Base-by-base conservation (phyloP, 805 yeast genomes). In the Metschnikowia arizonensis region DNA sequence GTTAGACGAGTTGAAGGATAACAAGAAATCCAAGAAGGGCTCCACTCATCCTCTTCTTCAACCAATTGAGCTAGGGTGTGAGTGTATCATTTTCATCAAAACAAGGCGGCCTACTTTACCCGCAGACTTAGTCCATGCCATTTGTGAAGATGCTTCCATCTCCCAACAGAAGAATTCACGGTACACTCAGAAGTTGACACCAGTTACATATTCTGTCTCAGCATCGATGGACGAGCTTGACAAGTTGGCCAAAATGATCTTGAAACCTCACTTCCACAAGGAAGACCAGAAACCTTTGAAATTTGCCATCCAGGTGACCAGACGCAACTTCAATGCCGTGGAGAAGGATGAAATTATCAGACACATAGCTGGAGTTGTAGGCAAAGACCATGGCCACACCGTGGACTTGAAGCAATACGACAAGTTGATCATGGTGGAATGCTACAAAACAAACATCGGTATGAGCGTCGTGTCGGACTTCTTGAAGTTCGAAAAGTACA, bases 391-490 rank as follows among this genome's bases (percentile, higher is more conserved):
- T 50, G 83, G 82, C 2, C 96, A 88, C 61, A 69, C 65, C 29
- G 95, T 93, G 12, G 95, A 89, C 60, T 74, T 93, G 62, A 86
- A 87, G 57, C 66, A 79, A 10, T 88, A 79, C 57, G 95, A 90
- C 49, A 82, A 83, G 58, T 68, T 93, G 54, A 78, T 93, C 39
- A 60, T 91, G 42, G 85, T 93, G 2, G 96, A 88, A 62, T 86
- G 97, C 60, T 91, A 83, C 67, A 91, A 90, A 68, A 85, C 80
- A 50, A 85, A 86, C 50, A 76, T 93, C 28, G 99, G 99, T 5
- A 81, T 88, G 78, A 74, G 93, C 52, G 91, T 89, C 5, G 88
- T 88, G 1, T 76, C 78, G 45, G 77, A 78, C 45, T 88, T 79
- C 56, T 81, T 77, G 18, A 66, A 72, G 51, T 74, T 77, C 48